These are phyloP conservation scores for Xerocomellus dryophilus DNA, from an alignment of 768 basidiomycete genomes.

Conservation along the genomic window DNA sequence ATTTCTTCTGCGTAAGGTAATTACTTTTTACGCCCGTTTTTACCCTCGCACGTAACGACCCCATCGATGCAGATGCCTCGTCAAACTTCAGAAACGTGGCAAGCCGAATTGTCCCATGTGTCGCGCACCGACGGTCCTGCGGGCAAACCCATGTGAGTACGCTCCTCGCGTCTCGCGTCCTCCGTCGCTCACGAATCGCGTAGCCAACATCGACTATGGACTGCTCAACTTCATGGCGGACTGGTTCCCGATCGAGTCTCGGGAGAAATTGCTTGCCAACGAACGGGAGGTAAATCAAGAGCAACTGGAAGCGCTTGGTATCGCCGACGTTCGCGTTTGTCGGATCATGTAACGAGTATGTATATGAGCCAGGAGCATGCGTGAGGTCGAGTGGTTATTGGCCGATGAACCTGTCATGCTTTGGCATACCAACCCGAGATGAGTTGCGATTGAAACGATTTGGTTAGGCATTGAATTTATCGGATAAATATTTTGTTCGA, in stretches of 20 bases:
- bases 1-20: slow-evolving; percentile 73
- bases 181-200: background rate
- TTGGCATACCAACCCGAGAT: background rate
- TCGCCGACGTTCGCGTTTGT: slow-evolving; percentile 38
- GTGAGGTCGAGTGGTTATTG: background rate
- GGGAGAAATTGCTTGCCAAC: slow-evolving; percentile 69
- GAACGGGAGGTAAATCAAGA: slow-evolving; percentile 72
- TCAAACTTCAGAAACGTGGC: slow-evolving; percentile 86
- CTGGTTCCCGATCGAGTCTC: slow-evolving; percentile 88
- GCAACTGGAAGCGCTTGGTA: slow-evolving; percentile 61
- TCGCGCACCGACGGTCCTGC: slow-evolving; percentile 69
- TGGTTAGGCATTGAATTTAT: background rate
- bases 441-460: background rate
- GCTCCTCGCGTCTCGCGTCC: background rate
- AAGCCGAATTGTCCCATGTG: slow-evolving; percentile 82
- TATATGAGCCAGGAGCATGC: too few relatives aligned
- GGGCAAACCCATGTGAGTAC: slow-evolving; percentile 70
- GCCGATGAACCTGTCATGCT: background rate
- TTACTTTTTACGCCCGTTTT: background rate
- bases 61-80: slow-evolving; percentile 51
- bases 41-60: slow-evolving; percentile 8
- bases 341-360: slow-evolving; percentile 38
- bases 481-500: background rate
- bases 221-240: slow-evolving; percentile 83
- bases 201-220: slow-evolving; percentile 78